These are phyloP conservation scores for Plasmodium gaboni DNA, from an alignment of 169 alveolate genomes.

Conservation along the genomic window DNA sequence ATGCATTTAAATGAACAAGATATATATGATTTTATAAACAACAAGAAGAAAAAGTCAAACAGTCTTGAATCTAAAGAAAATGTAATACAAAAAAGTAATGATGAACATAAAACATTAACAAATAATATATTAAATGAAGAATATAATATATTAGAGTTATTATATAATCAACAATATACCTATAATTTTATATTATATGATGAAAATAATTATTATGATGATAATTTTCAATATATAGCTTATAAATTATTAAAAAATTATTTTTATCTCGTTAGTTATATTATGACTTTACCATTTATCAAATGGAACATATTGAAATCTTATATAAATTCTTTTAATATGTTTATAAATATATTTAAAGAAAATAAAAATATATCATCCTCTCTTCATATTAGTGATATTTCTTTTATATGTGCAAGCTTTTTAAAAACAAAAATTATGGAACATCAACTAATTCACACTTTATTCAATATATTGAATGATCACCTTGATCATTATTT, in stretches of 20 bases:
- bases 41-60: not conserved
- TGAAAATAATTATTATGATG: constrained; percentile 25
- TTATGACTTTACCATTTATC: constrained; percentile 37
- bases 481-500: not conserved
- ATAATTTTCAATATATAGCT: constrained; percentile 22
- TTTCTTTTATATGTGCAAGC: constrained; percentile 50
- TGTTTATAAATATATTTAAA: constrained; percentile 21
- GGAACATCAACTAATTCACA: constrained; percentile 9
- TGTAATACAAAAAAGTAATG: not conserved
- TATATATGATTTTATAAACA: constrained; percentile 45
- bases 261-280: constrained; percentile 43
- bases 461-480: constrained; percentile 7
- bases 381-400: constrained; percentile 22
- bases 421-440: constrained; percentile 46
- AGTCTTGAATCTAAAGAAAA: not conserved
- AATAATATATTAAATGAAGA: not conserved
- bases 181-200: constrained; percentile 43
- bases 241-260: constrained; percentile 46
- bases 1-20: constrained; percentile 27
- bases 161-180: constrained; percentile 49
- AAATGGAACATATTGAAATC: constrained; percentile 43
- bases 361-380: constrained; percentile 18
- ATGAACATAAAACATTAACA: not conserved
- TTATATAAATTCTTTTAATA: constrained; percentile 41
- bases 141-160: constrained; percentile 9